Evolutionary conservation across 805 yeast species (phyloP), one percentile per base, ranked within the genome.

Genomic region (Maudiozyma saulgeensis): DNA sequence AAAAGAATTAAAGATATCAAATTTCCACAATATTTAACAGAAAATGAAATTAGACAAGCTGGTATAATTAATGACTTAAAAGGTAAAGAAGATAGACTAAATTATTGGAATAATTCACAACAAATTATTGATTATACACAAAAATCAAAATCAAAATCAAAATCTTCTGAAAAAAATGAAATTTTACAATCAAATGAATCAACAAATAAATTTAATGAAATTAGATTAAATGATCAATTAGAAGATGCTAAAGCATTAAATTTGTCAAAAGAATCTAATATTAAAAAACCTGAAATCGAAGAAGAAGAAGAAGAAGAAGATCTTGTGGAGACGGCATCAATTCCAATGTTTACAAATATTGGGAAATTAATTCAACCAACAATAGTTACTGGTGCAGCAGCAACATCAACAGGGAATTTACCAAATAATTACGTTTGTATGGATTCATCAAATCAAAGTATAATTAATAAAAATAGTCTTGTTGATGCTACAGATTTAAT

Each of bases 1-100:
- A 56, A 53, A 34, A 50, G 62, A 18, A 64, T 66, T 4, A 64
- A 59, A 49, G 69, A 65, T 49, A 63, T 65, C 19, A 52, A 53
- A 13, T 62, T 65, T 46, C 69, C 69, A 2, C 28, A 52, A 12
- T 57, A 58, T 45, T 45, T 65, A 42, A 50, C 53, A 21, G 55
- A 60, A 16, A 63, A 56, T 47, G 68, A 64, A 53, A 49, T 41
- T 32, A 60, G 60, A 46, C 69, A 65, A 48, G 48, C 51, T 9
- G 46, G 44, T 34, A 31, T 51, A 16, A 47, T 65, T 41, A 48
- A 45, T 18, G 60, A 61, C 42, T 45, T 65, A 50, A 56, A 56
- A 43, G 44, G 44, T 31, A 60, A 58, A 45, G 68, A 64, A 51
- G 50, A 51, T 8, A 50, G 56, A 23, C 42, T 65, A 51, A 38